phyloP scores from a whole-genome alignment of 768 basidiomycete genomes.

The Tulasnella sp. region DNA sequence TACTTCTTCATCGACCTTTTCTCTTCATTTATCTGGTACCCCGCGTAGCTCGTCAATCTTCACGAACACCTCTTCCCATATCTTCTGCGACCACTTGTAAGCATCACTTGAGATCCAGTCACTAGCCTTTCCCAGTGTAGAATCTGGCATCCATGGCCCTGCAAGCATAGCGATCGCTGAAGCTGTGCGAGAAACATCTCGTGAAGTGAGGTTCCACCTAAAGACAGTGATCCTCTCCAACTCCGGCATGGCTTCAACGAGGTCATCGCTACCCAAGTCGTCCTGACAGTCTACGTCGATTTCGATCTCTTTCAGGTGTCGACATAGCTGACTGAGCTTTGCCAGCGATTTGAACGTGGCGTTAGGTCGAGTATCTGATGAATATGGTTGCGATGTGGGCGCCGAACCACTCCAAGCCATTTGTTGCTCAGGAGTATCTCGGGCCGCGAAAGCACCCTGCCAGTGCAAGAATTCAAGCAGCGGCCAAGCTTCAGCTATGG shows the following conservation, averaged over 20 bases:
- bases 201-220: not conserved
- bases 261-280: not conserved
- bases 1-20: not conserved
- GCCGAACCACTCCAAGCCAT: not conserved
- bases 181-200: not conserved
- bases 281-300: not conserved
- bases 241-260: not conserved
- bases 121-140: not conserved
- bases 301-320: not conserved
- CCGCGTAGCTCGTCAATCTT: not conserved
- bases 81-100: not conserved
- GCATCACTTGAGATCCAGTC: not conserved
- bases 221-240: not conserved
- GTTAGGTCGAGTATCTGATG: not conserved
- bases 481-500: not conserved
- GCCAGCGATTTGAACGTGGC: not conserved
- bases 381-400: not conserved
- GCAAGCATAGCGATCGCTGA: not conserved
- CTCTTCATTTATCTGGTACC: not conserved
- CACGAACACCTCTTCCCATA: not conserved
- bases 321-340: not conserved
- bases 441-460: not conserved
- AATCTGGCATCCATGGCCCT: not conserved
- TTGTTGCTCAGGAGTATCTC: not conserved
- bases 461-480: not conserved